These are phyloP conservation scores for Ganoderma sinense DNA, from an alignment of 1,284 basidiomycete genomes.

Conservation along the genomic window DNA sequence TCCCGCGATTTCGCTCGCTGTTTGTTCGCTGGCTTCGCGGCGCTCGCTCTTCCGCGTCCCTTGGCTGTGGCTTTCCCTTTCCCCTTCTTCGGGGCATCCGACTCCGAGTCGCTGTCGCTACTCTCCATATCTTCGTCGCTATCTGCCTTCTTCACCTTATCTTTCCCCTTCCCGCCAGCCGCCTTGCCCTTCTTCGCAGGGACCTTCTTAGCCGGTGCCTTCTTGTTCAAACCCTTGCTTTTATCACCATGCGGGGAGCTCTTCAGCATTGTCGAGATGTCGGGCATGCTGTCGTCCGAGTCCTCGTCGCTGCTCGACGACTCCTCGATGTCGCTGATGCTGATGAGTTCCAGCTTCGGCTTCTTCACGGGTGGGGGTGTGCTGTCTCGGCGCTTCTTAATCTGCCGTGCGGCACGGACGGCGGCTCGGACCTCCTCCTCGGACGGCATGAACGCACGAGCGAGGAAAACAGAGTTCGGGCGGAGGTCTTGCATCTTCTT, in stretches of 20 bases:
- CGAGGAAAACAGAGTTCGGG: slow-evolving; percentile 56
- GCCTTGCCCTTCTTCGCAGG: slow-evolving; percentile 11
- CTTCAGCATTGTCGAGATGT: slow-evolving; percentile 42
- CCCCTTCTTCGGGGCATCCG: slow-evolving; percentile 1
- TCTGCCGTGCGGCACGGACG: slow-evolving; percentile 26
- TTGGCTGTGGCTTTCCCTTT: slow-evolving; percentile 2
- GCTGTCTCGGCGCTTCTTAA: slow-evolving; percentile 20
- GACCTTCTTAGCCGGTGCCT: slow-evolving; percentile 2
- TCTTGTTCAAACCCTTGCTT: slow-evolving; percentile 1
- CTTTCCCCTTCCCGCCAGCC: not conserved
- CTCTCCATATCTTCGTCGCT: slow-evolving; percentile 10
- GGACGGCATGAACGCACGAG: slow-evolving; percentile 63
- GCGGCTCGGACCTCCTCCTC: slow-evolving; percentile 39
- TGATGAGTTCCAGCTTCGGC: slow-evolving; percentile 27
- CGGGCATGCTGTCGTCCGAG: slow-evolving; percentile 55
- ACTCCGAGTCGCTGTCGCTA: slow-evolving; percentile 1
- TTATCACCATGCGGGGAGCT: slow-evolving; percentile 18
- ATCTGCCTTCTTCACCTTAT: not conserved
- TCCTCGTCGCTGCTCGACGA: slow-evolving; percentile 26
- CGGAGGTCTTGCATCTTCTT: slow-evolving; percentile 63
- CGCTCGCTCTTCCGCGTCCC: slow-evolving; percentile 14
- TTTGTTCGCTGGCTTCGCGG: slow-evolving; percentile 1
- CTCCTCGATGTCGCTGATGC: slow-evolving; percentile 34
- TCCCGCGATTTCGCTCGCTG: not conserved
- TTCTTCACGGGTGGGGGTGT: slow-evolving; percentile 13